These are phyloP conservation scores for Claviceps arundinis DNA, from an alignment of 2,329 filamentous ascomycete species.

Conservation along the genomic window DNA sequence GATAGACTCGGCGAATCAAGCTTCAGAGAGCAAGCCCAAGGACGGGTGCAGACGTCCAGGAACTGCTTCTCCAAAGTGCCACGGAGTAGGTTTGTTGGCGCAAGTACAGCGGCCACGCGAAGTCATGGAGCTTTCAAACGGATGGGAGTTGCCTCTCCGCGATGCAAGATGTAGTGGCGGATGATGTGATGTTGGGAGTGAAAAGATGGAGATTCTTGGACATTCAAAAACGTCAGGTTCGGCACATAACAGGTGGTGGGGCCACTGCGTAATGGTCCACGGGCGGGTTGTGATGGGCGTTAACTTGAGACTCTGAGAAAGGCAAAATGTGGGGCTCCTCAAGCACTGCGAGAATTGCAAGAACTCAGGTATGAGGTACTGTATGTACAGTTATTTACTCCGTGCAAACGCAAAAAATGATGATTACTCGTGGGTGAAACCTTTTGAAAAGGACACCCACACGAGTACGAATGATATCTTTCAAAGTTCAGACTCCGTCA, in stretches of 20 bases:
- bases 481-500: too few species aligned
- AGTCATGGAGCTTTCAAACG: not conserved
- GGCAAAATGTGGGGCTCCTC: too few species aligned
- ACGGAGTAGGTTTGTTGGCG: conserved; percentile 1
- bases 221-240: conserved; percentile 24
- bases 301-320: conserved; percentile 1
- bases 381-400: too few species aligned
- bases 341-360: not conserved
- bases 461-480: too few species aligned
- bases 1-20: conserved; percentile 1
- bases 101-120: not conserved
- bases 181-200: conserved; percentile 14
- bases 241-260: conserved; percentile 17
- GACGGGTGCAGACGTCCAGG: conserved; percentile 29
- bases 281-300: not conserved
- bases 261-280: conserved; percentile 25
- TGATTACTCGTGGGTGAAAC: too few species aligned
- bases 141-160: not conserved
- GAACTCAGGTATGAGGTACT: not conserved
- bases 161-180: conserved; percentile 4
- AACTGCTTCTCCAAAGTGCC: conserved; percentile 16
- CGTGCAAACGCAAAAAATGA: too few species aligned
- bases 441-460: too few species aligned
- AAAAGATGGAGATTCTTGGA: conserved; percentile 14
- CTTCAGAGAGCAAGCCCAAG: conserved; percentile 15